These are phyloP conservation scores for Blastosporella zonata DNA, from an alignment of 1,284 basidiomycete genomes.

Conservation along the genomic window DNA sequence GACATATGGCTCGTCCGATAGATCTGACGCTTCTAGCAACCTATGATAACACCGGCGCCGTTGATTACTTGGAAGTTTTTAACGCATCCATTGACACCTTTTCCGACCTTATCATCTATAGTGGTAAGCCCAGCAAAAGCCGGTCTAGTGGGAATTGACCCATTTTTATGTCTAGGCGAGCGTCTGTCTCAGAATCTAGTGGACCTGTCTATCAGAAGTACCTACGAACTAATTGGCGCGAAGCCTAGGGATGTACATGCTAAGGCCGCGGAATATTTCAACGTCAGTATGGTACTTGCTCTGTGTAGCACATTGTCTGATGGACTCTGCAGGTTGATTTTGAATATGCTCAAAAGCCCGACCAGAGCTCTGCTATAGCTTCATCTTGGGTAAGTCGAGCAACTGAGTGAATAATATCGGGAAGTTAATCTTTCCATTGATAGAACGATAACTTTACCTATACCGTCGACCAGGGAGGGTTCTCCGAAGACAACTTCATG, in stretches of 20 bases:
- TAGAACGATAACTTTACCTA: conserved; percentile 70
- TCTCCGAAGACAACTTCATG: conserved; percentile 54
- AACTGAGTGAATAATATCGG: background rate
- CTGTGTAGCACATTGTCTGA: conserved; percentile 4
- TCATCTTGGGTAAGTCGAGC: conserved; percentile 49
- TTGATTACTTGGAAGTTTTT: conserved; percentile 45
- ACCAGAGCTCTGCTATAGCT: conserved; percentile 60
- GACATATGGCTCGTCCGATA: background rate
- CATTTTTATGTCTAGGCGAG: conserved; percentile 26
- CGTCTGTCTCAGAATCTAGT: conserved; percentile 41
- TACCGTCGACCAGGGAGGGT: conserved; percentile 50
- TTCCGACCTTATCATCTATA: conserved; percentile 37
- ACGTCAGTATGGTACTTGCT: conserved; percentile 30
- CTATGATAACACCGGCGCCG: conserved; percentile 46
- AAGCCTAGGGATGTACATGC: conserved; percentile 41
- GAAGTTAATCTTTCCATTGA: background rate
- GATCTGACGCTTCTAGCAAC: conserved; percentile 36
- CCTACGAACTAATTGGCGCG: conserved; percentile 45
- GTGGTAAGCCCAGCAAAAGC: conserved; percentile 30
- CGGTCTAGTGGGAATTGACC: background rate
- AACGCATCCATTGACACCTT: conserved; percentile 40
- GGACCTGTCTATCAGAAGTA: conserved; percentile 47
- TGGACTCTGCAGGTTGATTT: conserved; percentile 36
- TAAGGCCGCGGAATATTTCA: conserved; percentile 52
- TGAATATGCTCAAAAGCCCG: conserved; percentile 56